Base-by-base conservation (phyloP, 805 yeast genomes). In the Nakazawaea populi region DNA sequence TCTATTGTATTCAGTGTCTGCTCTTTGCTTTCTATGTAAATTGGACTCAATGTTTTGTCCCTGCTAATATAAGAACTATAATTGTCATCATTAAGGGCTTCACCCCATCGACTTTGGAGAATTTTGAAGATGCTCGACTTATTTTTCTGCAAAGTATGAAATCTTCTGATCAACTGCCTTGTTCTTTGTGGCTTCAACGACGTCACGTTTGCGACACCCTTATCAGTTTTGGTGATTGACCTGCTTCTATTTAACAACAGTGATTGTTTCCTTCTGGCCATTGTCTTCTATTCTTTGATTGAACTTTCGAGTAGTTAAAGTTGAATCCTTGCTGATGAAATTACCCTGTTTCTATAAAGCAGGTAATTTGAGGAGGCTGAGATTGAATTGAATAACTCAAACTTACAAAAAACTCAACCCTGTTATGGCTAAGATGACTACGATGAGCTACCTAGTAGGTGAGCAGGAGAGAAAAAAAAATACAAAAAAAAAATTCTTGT, bases 151-250 rank as follows among this genome's bases (percentile, higher is more conserved):
- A 91, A 70, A 1, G 80, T 76, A 64, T 90, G 97, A 56, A 80
- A 89, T 39, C 89, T 66, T 50, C 96, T 75, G 30, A 91, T 91
- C 24, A 91, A 73, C 58, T 79, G 82, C 45, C 96, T 72, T 0
- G 96, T 85, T 58, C 80, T 73, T 42, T 76, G 74, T 4, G 89
- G 96, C 64, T 85, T 89, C 50, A 84, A 72, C 6, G 72, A 57
- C 40, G 60, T 72, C 2, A 84, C 82, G 7, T 64, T 62, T 48
- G 47, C 56, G 43, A 43, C 30, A 30, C 5, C 42, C n/a, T 6
- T 47, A 28, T 2, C 28, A 31, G 30, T 32, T n/a, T 66, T 63
- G 1, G 75, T 69, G 32, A 71, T 73, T 24, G 71, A 55, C 46
- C 60, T 56, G 0, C 68, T 62, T 39, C 66, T 58, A 46, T 63